Conservation (phyloP, 331 rosid species). For the Pyrus hybrid region DNA sequence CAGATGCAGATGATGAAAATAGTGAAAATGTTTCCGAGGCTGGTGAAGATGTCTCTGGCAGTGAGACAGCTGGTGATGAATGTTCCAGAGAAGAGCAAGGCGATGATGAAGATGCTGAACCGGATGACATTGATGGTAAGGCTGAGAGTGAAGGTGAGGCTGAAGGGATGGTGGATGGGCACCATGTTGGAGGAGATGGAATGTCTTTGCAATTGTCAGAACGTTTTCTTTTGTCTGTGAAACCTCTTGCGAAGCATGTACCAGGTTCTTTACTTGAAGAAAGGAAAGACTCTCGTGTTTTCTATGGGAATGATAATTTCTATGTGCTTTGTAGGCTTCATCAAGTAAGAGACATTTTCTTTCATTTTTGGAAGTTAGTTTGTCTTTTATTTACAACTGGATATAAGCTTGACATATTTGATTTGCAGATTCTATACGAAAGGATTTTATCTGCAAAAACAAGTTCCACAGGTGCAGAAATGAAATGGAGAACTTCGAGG, state of each 20-base stretch:
- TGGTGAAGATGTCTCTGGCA: constrained; percentile 85
- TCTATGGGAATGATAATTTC: constrained; percentile 90
- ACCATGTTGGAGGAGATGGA: constrained; percentile 63
- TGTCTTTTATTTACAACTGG: neutral
- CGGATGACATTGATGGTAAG: constrained; percentile 73
- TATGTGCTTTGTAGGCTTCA: constrained; percentile 92
- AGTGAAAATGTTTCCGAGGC: constrained; percentile 92
- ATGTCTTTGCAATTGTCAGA: constrained; percentile 51
- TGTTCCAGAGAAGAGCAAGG: constrained; percentile 80
- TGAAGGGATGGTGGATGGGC: constrained; percentile 71
- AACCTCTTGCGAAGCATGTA: constrained; percentile 80
- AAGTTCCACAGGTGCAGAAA: constrained; percentile 53
- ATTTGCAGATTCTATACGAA: constrained; percentile 67
- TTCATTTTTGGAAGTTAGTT: neutral
- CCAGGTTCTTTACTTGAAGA: constrained; percentile 42
- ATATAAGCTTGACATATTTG: constrained; percentile 8
- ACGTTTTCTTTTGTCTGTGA: constrained; percentile 65
- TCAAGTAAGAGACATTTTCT: constrained; percentile 45
- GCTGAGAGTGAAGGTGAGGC: constrained; percentile 99
- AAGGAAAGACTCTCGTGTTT: constrained; percentile 51
- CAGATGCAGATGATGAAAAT: constrained; percentile 89
- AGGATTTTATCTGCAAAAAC: constrained; percentile 77
- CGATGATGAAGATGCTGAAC: constrained; percentile 70
- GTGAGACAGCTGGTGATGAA: constrained; percentile 96
- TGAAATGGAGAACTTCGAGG: constrained; percentile 49